Evolutionary conservation across 805 yeast species (phyloP).

Genomic region (Saccharomyces eubayanus): DNA sequence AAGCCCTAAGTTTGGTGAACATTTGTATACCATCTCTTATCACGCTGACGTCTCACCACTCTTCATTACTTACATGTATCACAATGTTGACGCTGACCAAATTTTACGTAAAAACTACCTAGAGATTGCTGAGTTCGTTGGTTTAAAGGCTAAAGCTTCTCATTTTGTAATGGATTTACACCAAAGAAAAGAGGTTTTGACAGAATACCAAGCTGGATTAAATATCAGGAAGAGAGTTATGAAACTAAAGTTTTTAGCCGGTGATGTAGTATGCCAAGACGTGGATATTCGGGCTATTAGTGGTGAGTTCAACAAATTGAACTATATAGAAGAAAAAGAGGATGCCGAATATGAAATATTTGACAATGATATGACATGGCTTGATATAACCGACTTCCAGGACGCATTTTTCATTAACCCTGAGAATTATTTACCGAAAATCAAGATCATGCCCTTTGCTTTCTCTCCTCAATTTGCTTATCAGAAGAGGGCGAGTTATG

Average conservation of each 20-base stretch:
- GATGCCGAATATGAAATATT: slow-evolving; percentile 31
- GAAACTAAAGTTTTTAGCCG: slow-evolving; percentile 56
- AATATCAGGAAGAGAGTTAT: slow-evolving; percentile 39
- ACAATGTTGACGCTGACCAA: slow-evolving; percentile 33
- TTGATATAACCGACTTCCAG: slow-evolving; percentile 51
- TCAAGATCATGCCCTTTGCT: slow-evolving; percentile 53
- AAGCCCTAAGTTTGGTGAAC: slow-evolving; percentile 64
- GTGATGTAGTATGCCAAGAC: slow-evolving; percentile 47
- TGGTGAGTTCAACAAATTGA: slow-evolving; percentile 35
- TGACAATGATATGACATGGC: slow-evolving; percentile 54
- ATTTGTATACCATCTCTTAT: slow-evolving; percentile 71
- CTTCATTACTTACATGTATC: slow-evolving; percentile 64
- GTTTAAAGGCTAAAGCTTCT: slow-evolving; percentile 56
- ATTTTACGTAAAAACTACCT: slow-evolving; percentile 10
- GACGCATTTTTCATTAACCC: slow-evolving; percentile 44
- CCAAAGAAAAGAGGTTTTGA: slow-evolving; percentile 44
- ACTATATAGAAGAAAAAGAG: slow-evolving; percentile 12
- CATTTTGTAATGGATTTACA: slow-evolving; percentile 58
- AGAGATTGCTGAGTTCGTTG: slow-evolving; percentile 44
- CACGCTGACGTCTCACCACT: slow-evolving; percentile 65
- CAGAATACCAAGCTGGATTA: slow-evolving; percentile 39
- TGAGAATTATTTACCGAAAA: slow-evolving; percentile 31
- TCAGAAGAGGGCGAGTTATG: slow-evolving; percentile 51
- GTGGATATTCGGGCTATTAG: slow-evolving; percentile 55
- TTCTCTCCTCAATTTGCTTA: slow-evolving; percentile 65